These are phyloP conservation scores for Fusarium lateritium DNA, from an alignment of 2,329 filamentous ascomycete genomes.

Conservation along the genomic window DNA sequence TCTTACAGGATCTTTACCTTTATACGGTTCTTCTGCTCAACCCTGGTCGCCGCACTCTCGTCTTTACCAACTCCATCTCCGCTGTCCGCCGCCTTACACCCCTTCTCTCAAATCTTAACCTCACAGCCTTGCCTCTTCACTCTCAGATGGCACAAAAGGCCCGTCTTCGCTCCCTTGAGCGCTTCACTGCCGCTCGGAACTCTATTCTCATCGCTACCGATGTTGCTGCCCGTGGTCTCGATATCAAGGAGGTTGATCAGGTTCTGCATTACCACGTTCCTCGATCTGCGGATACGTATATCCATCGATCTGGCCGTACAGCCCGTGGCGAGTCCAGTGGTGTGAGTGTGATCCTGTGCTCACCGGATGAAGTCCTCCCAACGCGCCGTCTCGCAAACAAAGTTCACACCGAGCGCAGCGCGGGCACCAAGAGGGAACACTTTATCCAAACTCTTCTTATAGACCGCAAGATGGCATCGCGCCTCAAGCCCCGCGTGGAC, in stretches of 20 bases:
- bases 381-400: slow-evolving; percentile 88
- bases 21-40: slow-evolving; percentile 90
- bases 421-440: slow-evolving; percentile 66
- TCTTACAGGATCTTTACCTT: slow-evolving; percentile 83
- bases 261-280: slow-evolving; percentile 97
- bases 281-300: slow-evolving; percentile 91
- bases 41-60: slow-evolving; percentile 82
- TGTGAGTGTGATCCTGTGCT: slow-evolving; percentile 88
- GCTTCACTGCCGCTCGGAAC: slow-evolving; percentile 79
- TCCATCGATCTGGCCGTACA: slow-evolving; percentile 94
- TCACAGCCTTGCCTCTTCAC: slow-evolving; percentile 84
- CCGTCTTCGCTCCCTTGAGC: slow-evolving; percentile 90
- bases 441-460: slow-evolving; percentile 87
- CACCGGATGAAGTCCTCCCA: slow-evolving; percentile 89
- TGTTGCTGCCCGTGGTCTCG: slow-evolving; percentile 92
- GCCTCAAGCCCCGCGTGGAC: slow-evolving; percentile 82
- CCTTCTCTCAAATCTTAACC: slow-evolving; percentile 84
- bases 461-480: slow-evolving; percentile 82
- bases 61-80: slow-evolving; percentile 97
- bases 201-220: slow-evolving; percentile 90
- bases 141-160: slow-evolving; percentile 98
- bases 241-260: slow-evolving; percentile 90
- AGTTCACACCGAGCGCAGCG: slow-evolving; percentile 77
- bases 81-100: slow-evolving; percentile 89
- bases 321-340: slow-evolving; percentile 85